Base-by-base conservation (phyloP, 495 filamentous ascomycete genomes). In the Penicillium soppii region DNA sequence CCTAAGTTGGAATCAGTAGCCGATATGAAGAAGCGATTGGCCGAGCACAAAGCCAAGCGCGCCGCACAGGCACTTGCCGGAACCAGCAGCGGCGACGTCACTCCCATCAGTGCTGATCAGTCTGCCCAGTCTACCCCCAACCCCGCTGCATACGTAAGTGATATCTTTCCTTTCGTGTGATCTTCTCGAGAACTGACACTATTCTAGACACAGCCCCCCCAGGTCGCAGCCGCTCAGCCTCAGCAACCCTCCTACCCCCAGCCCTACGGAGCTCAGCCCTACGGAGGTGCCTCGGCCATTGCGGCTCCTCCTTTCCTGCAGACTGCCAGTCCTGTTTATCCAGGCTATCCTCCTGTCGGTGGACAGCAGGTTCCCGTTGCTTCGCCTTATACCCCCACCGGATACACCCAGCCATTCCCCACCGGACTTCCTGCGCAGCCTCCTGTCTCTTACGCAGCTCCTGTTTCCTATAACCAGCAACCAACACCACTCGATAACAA, bases 1-100 rank as follows among this genome's bases (percentile, higher is more conserved):
- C 81, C 90, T 15, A 95, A 91, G 68, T 72, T 91, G 21, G 90
- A 94, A 54, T 79, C 81, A 13, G 68, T 85, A 0, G 83, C 85
- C 10, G 90, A 95, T 58, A 63, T 95, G 56, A 92, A 91, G 76
- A 87, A 85, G 76, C 81, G 91, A 47, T 61, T 95, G 39, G 89
- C 88, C 38, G 90, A 89, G 57, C 87, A 91, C 54, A 88, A 87
- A 50, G 87, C 88, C 1, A 84, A 82, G 62, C 73, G 80, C 46
- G 81, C 82, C 17, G 84, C 29, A 12, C 29, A 87, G 54, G 80
- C 80, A 63, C 72, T 73, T 21, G 69, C 66, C 46, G 77, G 77
- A 39, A 77, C 74, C 29, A 83, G 80, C 58, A 83, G 80, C 57
- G 82, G 83, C 38, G 77, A 75, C 27, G 83, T 75, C 26, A 88